phyloP scores from a whole-genome alignment of 2,329 filamentous ascomycete genomes.

The Diplodia seriata region DNA sequence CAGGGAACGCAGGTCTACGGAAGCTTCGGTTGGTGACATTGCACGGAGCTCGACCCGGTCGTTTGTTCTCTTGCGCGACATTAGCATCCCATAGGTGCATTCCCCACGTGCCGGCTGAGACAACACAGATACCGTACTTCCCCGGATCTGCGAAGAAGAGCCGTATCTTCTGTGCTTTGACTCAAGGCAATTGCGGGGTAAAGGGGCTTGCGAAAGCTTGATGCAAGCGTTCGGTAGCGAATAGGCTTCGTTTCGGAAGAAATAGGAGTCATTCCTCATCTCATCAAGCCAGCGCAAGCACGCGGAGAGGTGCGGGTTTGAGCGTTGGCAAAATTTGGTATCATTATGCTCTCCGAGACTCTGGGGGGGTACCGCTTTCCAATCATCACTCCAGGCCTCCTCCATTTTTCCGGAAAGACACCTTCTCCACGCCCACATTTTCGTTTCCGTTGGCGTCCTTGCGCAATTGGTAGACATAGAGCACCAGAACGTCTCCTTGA shows the following conservation, averaged over 20 bases:
- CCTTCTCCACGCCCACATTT: conserved; percentile 63
- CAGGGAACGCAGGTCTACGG: neutral
- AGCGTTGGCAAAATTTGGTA: conserved; percentile 20
- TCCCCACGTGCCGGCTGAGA: neutral
- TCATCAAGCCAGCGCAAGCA: neutral
- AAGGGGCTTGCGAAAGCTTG: neutral
- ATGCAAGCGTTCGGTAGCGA: conserved; percentile 4
- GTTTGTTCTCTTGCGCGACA: neutral
- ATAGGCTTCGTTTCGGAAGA: conserved; percentile 21
- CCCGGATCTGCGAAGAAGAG: neutral
- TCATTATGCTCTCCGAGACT: conserved; percentile 21
- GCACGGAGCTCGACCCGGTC: neutral
- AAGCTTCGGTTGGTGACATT: neutral
- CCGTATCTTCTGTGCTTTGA: neutral
- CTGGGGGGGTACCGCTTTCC: neutral
- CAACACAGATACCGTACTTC: neutral
- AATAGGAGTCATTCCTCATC: neutral
- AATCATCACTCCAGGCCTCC: conserved; percentile 45
- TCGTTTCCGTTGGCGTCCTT: conserved; percentile 60
- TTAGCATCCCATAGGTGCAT: neutral
- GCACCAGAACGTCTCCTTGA: conserved; percentile 91
- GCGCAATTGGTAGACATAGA: conserved; percentile 82
- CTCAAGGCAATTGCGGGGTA: conserved; percentile 19
- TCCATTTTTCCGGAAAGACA: conserved; percentile 61
- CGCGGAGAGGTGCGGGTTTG: neutral